These are phyloP conservation scores for Firmiana major DNA, from an alignment of 345 rosid genomes.

Conservation along the genomic window DNA sequence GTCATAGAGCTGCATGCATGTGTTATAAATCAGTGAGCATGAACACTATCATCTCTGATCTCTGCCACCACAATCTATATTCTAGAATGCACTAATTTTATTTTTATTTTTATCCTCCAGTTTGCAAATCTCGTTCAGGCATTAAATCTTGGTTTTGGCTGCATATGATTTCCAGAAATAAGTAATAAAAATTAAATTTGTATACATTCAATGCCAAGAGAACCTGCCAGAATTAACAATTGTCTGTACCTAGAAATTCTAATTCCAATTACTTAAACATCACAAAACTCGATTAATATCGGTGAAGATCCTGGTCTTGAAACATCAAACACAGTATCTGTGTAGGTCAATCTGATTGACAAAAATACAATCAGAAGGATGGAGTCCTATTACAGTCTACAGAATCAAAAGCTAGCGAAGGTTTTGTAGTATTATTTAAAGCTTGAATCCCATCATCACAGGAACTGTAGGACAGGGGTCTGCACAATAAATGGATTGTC, in stretches of 20 bases:
- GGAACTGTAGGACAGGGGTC: neutral
- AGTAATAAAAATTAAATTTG: neutral
- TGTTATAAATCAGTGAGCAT: neutral
- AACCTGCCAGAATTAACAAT: neutral
- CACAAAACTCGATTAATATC: neutral
- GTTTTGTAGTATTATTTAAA: neutral
- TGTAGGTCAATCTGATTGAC: neutral
- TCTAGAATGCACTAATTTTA: neutral
- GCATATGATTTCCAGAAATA: neutral
- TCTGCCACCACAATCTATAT: neutral
- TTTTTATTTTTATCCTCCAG: neutral
- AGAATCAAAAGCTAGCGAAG: neutral
- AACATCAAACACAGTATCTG: neutral
- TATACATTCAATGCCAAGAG: neutral
- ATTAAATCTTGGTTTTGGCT: neutral
- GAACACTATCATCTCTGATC: neutral
- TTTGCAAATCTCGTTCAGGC: neutral
- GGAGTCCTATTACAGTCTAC: neutral
- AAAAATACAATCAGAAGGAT: neutral
- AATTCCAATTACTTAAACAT: neutral
- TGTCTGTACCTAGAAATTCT: neutral
- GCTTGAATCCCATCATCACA: neutral
- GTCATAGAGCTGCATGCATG: neutral
- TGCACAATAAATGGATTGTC: neutral
- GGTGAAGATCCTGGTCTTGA: neutral